phyloP scores from a whole-genome alignment of 176 grass and related monocot species.

The Alopecurus myosuroides region DNA sequence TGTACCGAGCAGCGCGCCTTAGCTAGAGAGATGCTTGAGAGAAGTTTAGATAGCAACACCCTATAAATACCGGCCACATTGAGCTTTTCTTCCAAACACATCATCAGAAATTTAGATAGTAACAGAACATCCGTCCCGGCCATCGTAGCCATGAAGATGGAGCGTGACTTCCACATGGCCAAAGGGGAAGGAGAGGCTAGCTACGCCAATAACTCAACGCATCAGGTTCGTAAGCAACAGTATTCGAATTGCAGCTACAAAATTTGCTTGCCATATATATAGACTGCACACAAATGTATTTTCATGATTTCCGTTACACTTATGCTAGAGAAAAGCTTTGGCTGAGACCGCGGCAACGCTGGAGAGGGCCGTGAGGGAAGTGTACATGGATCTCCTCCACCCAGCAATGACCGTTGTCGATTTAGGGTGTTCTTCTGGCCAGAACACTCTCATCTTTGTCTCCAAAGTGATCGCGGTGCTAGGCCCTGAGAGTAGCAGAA shows the following conservation, averaged over 20 bases:
- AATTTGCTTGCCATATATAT: background rate
- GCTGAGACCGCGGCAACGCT: background rate
- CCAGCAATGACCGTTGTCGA: conserved; percentile 24
- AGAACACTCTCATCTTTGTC: conserved; percentile 21
- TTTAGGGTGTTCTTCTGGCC: conserved; percentile 34
- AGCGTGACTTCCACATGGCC: conserved; percentile 9
- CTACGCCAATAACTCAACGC: conserved; percentile 5
- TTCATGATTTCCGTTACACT: background rate
- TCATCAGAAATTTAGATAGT: background rate
- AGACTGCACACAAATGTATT: background rate
- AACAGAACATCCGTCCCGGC: background rate
- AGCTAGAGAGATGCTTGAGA: too few relatives aligned
- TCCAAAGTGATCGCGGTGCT: background rate
- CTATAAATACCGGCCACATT: too few relatives aligned
- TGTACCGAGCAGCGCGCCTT: too few relatives aligned
- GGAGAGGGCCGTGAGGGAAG: background rate
- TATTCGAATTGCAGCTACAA: background rate
- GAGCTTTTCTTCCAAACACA: background rate
- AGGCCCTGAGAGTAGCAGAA: background rate
- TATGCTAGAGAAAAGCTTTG: conserved; percentile 25
- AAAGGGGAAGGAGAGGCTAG: conserved; percentile 11
- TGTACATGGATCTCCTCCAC: background rate
- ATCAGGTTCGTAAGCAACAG: conserved; percentile 1
- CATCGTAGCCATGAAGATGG: background rate
- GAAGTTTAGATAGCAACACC: too few relatives aligned